Conservation (phyloP, 106 monocot genomes). For the Chionographis japonica region DNA sequence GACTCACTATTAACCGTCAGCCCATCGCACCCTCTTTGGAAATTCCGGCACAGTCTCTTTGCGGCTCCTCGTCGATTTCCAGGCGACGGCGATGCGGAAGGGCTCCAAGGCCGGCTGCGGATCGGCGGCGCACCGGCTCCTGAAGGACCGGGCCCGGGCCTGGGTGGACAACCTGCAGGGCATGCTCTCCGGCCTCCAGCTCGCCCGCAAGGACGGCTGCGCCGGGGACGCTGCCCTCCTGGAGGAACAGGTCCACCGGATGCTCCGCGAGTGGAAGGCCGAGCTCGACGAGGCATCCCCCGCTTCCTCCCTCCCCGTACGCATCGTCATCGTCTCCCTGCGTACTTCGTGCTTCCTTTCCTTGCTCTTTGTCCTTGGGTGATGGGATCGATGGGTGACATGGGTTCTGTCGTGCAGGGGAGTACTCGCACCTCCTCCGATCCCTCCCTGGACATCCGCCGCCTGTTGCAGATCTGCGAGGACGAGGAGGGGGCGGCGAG, state of each 20-base stretch:
- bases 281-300: constrained; percentile 82
- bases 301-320: constrained; percentile 66
- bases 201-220: constrained; percentile 73
- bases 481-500: constrained; percentile 83
- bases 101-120: constrained; percentile 11
- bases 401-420: constrained; percentile 32
- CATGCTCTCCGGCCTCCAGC: constrained; percentile 74
- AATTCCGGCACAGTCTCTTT: too few relatives aligned
- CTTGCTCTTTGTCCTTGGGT: not conserved
- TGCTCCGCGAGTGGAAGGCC: constrained; percentile 94
- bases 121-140: constrained; percentile 47
- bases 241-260: constrained; percentile 89
- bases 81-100: too few relatives aligned
- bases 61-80: too few relatives aligned
- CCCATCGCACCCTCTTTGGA: too few relatives aligned
- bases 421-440: constrained; percentile 44
- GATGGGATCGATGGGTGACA: not conserved
- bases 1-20: too few relatives aligned
- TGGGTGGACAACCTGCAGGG: constrained; percentile 84
- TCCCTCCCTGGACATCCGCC: constrained; percentile 57
- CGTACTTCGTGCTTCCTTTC: not conserved
- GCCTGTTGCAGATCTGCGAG: constrained; percentile 68
- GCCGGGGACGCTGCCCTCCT: constrained; percentile 66
- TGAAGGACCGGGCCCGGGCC: constrained; percentile 77
- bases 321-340: not conserved